Percentiles rank a stretch among this genome's conserved stretches.
Conservation (phyloP, 2,329 filamentous ascomycete species). For the Botrytis aclada region DNA sequence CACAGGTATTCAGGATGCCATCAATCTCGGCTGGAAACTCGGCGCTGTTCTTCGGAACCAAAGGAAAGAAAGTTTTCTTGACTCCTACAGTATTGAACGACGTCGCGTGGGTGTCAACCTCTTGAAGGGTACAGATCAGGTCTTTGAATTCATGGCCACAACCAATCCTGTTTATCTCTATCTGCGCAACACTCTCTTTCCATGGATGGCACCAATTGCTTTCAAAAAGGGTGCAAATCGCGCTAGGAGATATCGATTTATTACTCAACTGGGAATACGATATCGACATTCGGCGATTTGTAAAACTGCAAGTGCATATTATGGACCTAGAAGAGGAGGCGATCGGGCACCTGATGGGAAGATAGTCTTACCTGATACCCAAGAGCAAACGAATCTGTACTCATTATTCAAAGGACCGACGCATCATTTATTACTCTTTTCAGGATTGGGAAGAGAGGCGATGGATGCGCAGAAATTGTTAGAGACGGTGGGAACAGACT, state of each 20-base stretch:
- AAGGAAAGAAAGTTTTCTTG: slow-evolving; percentile 42
- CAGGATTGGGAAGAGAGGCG: slow-evolving; percentile 23
- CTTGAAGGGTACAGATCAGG: slow-evolving; percentile 42
- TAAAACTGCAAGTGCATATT: slow-evolving; percentile 35
- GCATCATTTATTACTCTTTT: slow-evolving; percentile 40
- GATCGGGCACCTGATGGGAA: slow-evolving; percentile 46
- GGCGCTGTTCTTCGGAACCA: slow-evolving; percentile 35
- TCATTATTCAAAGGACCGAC: slow-evolving; percentile 31
- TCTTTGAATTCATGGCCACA: slow-evolving; percentile 42
- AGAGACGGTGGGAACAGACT: slow-evolving; percentile 16
- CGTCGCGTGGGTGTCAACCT: slow-evolving; percentile 45
- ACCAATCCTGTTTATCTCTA: slow-evolving; percentile 39
- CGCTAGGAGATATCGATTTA: slow-evolving; percentile 36
- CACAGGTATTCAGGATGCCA: slow-evolving; percentile 39
- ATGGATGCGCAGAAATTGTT: slow-evolving; percentile 26
- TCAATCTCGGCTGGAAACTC: slow-evolving; percentile 41
- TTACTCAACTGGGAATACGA: slow-evolving; percentile 44
- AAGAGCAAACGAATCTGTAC: slow-evolving; percentile 29
- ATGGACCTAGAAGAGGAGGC: slow-evolving; percentile 44
- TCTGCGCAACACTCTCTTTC: slow-evolving; percentile 43
- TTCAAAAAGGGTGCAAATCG: slow-evolving; percentile 29
- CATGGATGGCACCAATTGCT: slow-evolving; percentile 41
- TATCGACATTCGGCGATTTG: slow-evolving; percentile 44
- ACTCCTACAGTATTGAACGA: slow-evolving; percentile 49
- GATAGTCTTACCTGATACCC: slow-evolving; percentile 23